These are phyloP conservation scores for Fomitopsis pinicola DNA, from an alignment of 1,284 basidiomycete species.

Conservation along the genomic window DNA sequence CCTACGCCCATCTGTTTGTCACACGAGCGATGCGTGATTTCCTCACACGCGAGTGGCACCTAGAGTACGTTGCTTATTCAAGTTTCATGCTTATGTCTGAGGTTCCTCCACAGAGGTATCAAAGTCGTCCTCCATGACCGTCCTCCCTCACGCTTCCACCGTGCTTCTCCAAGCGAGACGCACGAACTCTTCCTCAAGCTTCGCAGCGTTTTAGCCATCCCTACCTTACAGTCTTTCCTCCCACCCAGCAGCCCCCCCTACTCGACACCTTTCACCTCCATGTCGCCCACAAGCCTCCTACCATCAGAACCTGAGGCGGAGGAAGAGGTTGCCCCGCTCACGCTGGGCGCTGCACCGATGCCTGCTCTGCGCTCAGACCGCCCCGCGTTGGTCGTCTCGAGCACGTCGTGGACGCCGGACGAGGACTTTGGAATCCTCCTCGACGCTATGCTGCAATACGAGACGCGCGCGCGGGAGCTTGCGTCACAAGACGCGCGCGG, in stretches of 20 bases:
- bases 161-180: constrained; percentile 60
- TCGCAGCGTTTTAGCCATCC: constrained; percentile 28
- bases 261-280: constrained; percentile 59
- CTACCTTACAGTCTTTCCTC: constrained; percentile 35
- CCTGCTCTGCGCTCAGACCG: constrained; percentile 55
- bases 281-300: constrained; percentile 14
- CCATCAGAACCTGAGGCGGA: constrained; percentile 7
- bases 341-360: constrained; percentile 19
- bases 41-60: constrained; percentile 71
- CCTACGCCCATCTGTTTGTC: constrained; percentile 92
- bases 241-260: constrained; percentile 44
- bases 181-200: constrained; percentile 72
- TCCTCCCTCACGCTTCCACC: constrained; percentile 79
- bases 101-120: constrained; percentile 53
- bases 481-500: constrained; percentile 17
- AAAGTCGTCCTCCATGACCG: constrained; percentile 83
- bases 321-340: constrained; percentile 23
- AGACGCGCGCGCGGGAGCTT: constrained; percentile 47
- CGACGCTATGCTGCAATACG: constrained; percentile 67
- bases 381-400: constrained; percentile 86
- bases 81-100: constrained; percentile 1
- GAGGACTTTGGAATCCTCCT: constrained; percentile 91
- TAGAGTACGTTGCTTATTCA: constrained; percentile 52
- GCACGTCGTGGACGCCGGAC: constrained; percentile 97
- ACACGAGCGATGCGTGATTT: constrained; percentile 82